These are phyloP conservation scores for Colletotrichum sojae DNA, from an alignment of 2,329 filamentous ascomycete species.

Conservation along the genomic window DNA sequence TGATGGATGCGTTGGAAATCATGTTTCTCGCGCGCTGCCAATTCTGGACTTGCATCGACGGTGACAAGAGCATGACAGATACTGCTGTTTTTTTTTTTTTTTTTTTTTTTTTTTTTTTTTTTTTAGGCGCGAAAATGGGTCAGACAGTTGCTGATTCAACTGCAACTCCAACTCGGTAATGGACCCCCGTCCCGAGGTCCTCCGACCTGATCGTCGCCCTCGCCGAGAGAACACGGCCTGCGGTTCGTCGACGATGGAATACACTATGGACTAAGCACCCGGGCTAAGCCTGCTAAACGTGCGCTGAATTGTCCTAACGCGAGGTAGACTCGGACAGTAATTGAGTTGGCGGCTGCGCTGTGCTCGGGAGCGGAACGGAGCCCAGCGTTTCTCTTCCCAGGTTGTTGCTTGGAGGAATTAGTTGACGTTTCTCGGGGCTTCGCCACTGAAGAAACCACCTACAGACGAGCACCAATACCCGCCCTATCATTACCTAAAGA, in stretches of 20 bases:
- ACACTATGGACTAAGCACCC: background rate
- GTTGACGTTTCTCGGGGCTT: background rate
- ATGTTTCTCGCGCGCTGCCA: slow-evolving; percentile 25
- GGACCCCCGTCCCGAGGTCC: slow-evolving; percentile 16
- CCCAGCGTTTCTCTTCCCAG: too few species aligned
- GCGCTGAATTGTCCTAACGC: too few species aligned
- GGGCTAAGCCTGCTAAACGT: slow-evolving; percentile 1
- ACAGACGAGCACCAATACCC: slow-evolving; percentile 7
- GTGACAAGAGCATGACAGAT: slow-evolving; percentile 25
- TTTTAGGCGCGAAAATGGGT: slow-evolving; percentile 4
- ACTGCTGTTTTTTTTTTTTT: background rate
- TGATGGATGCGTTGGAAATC: slow-evolving; percentile 36
- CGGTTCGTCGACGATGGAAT: slow-evolving; percentile 27
- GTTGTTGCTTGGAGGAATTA: slow-evolving; percentile 4
- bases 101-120: background rate
- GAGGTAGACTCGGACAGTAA: slow-evolving; percentile 22
- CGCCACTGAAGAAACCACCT: slow-evolving; percentile 26
- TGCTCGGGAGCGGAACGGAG: slow-evolving; percentile 16
- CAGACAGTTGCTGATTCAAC: slow-evolving; percentile 33
- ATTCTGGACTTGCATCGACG: slow-evolving; percentile 15
- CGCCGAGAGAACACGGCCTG: slow-evolving; percentile 20
- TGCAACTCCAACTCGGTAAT: too few species aligned
- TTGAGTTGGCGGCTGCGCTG: background rate
- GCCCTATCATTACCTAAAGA: too few species aligned
- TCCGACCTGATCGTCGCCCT: slow-evolving; percentile 32